Percentiles rank a stretch among this genome's conserved stretches.
These are phyloP conservation scores for Diphasiastrum complanatum DNA, from an alignment of 83 land plant species.

Conservation along the genomic window DNA sequence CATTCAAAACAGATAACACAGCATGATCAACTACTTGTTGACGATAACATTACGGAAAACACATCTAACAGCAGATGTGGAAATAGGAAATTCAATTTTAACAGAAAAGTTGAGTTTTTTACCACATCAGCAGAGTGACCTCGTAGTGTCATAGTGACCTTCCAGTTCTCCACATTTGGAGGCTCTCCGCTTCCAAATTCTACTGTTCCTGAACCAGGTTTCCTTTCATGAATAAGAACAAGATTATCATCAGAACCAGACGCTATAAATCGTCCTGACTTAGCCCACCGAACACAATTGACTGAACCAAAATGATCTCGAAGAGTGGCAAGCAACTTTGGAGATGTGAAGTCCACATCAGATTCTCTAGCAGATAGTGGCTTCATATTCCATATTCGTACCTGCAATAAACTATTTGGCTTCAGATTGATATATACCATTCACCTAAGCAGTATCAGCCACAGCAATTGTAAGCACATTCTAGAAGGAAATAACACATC, in stretches of 20 bases:
- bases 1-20: too few species aligned
- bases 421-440: background rate
- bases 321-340: constrained; percentile 6
- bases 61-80: too few species aligned
- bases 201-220: constrained; percentile 4
- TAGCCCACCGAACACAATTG: constrained; percentile 12
- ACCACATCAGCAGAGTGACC: constrained; percentile 18
- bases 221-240: constrained; percentile 4
- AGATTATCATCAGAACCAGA: constrained; percentile 8
- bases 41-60: too few species aligned
- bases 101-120: background rate
- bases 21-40: too few species aligned
- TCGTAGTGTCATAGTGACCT: background rate
- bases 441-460: background rate
- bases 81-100: too few species aligned
- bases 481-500: background rate
- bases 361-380: background rate
- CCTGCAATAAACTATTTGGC: background rate
- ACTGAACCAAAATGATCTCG: constrained; percentile 10
- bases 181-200: constrained; percentile 15
- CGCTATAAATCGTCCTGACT: constrained; percentile 4
- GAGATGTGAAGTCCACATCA: background rate
- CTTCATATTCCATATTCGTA: constrained; percentile 10
- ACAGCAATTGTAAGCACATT: background rate
- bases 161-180: constrained; percentile 11